Evolutionary conservation across 169 alveolate genomes (phyloP), one percentile per base, ranked within the genome.

Genomic region (Cryptosporidium parvum): DNA sequence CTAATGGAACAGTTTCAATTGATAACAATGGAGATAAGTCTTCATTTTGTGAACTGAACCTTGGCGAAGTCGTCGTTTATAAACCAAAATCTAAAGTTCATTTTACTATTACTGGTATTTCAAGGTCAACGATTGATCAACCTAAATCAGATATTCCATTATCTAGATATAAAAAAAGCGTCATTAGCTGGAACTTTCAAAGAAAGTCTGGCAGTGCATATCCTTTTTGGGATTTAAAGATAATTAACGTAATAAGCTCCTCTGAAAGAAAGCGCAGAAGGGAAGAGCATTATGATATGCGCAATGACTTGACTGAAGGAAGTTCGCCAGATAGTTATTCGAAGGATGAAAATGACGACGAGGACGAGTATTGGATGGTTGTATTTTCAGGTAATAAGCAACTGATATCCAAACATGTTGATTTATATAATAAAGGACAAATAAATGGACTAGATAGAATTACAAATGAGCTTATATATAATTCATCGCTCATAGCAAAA

Each of bases 211-310:
- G 89, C 5, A 65, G 45, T 45, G 42, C 39, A 45, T 80, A 80
- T 80, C 89, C 89, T 16, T 80, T 80, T 80, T 80, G 89, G 89
- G 51, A 80, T 62, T 62, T 80, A 62, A 80, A 80, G 37, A 62
- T 80, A 80, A 48, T 80, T 7, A 59, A 80, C 26, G 80, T 62
- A 31, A 1, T 10, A n/a, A 59, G 37, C 10, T 42, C 29, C 7
- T 23, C 18, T 42, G 71, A 56, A 56, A 73, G 56, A 35, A 73
- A 73, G 51, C 44, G 86, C 6, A 45, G 52, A 9, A 73, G 86
- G 29, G 58, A 73, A 29, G 56, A 14, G 6, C 14, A 21, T 3
- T 7, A 9, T 35, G 75, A 69, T 42, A 14, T 2, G 44, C 23
- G 12, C 62, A 26, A 21, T 2, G n/a, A 69, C n/a, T 42, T 39